Evolutionary conservation across 805 yeast genomes (phyloP).

Genomic region (Kuraishia ogatae): DNA sequence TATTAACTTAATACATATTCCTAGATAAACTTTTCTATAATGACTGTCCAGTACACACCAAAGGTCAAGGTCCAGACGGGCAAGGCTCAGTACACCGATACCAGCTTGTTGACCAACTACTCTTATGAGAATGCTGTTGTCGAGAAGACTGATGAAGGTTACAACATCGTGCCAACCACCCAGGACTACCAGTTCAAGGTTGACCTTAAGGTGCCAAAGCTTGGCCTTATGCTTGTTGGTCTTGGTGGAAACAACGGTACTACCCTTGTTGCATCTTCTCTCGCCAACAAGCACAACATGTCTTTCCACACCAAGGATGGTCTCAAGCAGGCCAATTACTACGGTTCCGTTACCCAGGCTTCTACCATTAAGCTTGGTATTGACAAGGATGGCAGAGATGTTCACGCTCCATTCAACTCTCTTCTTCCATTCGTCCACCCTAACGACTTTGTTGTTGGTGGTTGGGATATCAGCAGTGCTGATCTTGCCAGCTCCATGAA

Average conservation of each 20-base stretch:
- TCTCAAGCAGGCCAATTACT: conserved; percentile 63
- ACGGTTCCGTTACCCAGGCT: conserved; percentile 91
- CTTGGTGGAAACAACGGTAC: conserved; percentile 97
- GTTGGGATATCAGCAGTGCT: conserved; percentile 85
- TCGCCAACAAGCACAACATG: conserved; percentile 77
- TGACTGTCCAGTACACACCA: conserved; percentile 26
- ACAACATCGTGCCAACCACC: conserved; percentile 60
- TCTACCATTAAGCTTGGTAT: conserved; percentile 87
- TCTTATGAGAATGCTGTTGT: conserved; percentile 73
- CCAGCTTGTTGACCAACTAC: conserved; percentile 51
- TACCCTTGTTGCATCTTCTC: conserved; percentile 75
- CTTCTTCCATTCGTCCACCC: conserved; percentile 85
- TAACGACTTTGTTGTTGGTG: conserved; percentile 81
- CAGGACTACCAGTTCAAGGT: conserved; percentile 80
- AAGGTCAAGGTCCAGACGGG: conserved; percentile 47
- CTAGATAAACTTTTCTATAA: conserved; percentile 4
- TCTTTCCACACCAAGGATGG: conserved; percentile 81
- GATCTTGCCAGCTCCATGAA: conserved; percentile 71
- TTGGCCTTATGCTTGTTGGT: conserved; percentile 88
- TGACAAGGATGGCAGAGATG: conserved; percentile 74
- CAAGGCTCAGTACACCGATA: conserved; percentile 40
- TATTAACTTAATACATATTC: background rate
- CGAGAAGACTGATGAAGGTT: conserved; percentile 41
- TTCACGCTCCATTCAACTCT: conserved; percentile 87
- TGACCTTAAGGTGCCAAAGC: conserved; percentile 71